Evolutionary conservation across 176 grass and related monocot genomes (phyloP).

Genomic region (Saccharum officinarum): DNA sequence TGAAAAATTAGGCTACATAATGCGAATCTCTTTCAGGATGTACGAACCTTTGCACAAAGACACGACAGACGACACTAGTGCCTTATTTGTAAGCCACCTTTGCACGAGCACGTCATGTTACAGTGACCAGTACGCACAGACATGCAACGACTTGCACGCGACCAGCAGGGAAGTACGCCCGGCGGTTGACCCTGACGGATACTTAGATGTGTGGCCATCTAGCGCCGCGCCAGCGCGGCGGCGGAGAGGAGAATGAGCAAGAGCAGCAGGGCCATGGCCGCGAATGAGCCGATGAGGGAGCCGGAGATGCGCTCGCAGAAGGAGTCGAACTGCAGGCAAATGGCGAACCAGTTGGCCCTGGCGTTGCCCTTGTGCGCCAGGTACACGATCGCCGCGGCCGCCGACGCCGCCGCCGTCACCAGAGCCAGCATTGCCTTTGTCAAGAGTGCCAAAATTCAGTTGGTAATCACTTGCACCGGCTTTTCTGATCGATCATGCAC

Average conservation of each 20-base stretch:
- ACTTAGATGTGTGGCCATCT: not conserved
- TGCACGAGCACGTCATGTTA: not conserved
- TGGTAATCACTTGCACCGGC: not conserved
- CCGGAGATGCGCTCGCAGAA: slow-evolving; percentile 50
- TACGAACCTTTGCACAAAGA: not conserved
- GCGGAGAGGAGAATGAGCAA: slow-evolving; percentile 52
- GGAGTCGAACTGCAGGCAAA: slow-evolving; percentile 55
- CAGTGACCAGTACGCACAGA: not conserved
- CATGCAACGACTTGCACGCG: not conserved
- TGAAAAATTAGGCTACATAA: not conserved
- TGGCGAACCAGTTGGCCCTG: slow-evolving; percentile 55
- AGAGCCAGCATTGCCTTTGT: slow-evolving; percentile 59
- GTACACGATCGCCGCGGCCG: slow-evolving; percentile 52
- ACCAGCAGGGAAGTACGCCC: not conserved
- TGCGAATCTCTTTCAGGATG: not conserved
- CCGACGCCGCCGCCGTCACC: slow-evolving; percentile 42
- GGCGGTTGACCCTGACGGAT: not conserved
- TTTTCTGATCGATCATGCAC: not conserved
- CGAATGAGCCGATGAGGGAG: slow-evolving; percentile 61
- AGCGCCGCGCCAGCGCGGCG: slow-evolving; percentile 32
- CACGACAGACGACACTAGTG: not conserved
- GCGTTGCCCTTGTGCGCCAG: slow-evolving; percentile 58
- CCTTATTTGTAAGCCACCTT: not conserved
- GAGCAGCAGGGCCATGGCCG: slow-evolving; percentile 35
- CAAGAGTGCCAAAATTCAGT: not conserved